Percentiles rank a stretch among this genome's conserved stretches.
Conservation (phyloP, 2,329 filamentous ascomycete species). For the Westerdykella aurantiaca region DNA sequence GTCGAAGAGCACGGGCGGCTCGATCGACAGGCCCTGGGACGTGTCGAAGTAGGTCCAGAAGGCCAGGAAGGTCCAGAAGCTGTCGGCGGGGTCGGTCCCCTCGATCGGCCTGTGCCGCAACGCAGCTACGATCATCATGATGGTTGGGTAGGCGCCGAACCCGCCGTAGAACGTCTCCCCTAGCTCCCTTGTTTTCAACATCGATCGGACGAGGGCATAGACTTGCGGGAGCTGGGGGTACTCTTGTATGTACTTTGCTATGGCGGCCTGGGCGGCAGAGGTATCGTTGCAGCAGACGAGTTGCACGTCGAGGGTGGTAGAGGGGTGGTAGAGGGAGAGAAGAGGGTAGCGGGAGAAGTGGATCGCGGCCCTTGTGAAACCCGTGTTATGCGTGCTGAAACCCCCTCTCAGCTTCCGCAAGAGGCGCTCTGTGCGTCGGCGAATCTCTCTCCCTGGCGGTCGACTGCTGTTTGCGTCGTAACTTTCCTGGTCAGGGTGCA, state of each 20-base stretch:
- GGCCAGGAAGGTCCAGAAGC: conserved; percentile 46
- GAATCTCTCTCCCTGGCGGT: neutral
- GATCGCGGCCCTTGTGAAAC: conserved; percentile 1
- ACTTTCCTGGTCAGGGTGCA: conserved; percentile 5
- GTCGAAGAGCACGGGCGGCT: conserved; percentile 43
- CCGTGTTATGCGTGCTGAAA: neutral
- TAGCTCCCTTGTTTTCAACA: conserved; percentile 47
- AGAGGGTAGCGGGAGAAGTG: conserved; percentile 34
- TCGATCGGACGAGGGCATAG: conserved; percentile 47
- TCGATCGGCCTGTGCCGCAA: conserved; percentile 42
- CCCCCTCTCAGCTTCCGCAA: conserved; percentile 1
- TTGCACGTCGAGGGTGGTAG: conserved; percentile 48
- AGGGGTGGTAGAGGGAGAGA: conserved; percentile 39
- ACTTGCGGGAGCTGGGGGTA: conserved; percentile 47
- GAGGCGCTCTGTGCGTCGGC: conserved; percentile 20
- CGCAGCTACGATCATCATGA: conserved; percentile 54
- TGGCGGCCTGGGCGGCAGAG: conserved; percentile 37
- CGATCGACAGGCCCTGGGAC: conserved; percentile 45
- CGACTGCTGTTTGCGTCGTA: conserved; percentile 6
- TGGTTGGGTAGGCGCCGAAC: conserved; percentile 50
- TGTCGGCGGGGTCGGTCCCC: conserved; percentile 33
- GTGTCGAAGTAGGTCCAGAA: conserved; percentile 48
- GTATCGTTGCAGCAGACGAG: conserved; percentile 46
- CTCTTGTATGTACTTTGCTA: conserved; percentile 44
- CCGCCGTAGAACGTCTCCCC: conserved; percentile 46